phyloP scores from a whole-genome alignment of 768 basidiomycete species.

The Leucogyrophana mollusca region DNA sequence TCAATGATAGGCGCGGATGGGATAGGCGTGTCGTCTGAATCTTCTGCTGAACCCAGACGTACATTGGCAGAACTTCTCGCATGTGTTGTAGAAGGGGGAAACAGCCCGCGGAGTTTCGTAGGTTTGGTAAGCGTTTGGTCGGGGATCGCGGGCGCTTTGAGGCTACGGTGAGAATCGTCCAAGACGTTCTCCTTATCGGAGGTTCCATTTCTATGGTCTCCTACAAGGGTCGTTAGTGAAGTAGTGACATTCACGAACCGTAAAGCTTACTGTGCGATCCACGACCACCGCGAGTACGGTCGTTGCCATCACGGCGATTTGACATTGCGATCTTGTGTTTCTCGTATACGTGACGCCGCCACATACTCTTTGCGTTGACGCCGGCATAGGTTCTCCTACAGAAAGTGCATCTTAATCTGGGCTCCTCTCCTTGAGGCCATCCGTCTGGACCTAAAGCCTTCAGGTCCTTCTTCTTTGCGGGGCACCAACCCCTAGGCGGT shows the following conservation, averaged over 20 bases:
- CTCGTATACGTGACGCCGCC: constrained; percentile 85
- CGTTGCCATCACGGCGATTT: constrained; percentile 72
- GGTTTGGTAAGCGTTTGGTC: too few species aligned
- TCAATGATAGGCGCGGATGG: constrained; percentile 24
- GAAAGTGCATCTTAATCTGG: constrained; percentile 79
- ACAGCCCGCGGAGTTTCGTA: too few species aligned
- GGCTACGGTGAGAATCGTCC: constrained; percentile 25
- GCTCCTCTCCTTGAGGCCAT: constrained; percentile 82
- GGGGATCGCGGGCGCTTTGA: constrained; percentile 15
- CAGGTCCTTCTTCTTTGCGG: constrained; percentile 78
- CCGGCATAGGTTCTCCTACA: constrained; percentile 83
- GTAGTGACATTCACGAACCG: background rate
- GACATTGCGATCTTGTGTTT: constrained; percentile 91
- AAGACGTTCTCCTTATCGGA: constrained; percentile 33
- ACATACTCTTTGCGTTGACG: constrained; percentile 90
- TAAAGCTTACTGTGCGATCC: constrained; percentile 58
- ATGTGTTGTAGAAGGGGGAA: too few species aligned
- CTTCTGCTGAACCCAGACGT: background rate
- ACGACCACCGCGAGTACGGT: constrained; percentile 58
- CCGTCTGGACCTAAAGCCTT: constrained; percentile 67
- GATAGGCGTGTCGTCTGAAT: constrained; percentile 10
- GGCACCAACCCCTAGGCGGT: constrained; percentile 85
- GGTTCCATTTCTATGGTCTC: constrained; percentile 51
- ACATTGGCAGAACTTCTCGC: background rate
- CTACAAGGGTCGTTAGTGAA: constrained; percentile 33